A percentile compares a stretch with the other conserved stretches of the same genome.
These are phyloP conservation scores for Cadophora sp. DNA, from an alignment of 2,329 filamentous ascomycete genomes.

Conservation along the genomic window DNA sequence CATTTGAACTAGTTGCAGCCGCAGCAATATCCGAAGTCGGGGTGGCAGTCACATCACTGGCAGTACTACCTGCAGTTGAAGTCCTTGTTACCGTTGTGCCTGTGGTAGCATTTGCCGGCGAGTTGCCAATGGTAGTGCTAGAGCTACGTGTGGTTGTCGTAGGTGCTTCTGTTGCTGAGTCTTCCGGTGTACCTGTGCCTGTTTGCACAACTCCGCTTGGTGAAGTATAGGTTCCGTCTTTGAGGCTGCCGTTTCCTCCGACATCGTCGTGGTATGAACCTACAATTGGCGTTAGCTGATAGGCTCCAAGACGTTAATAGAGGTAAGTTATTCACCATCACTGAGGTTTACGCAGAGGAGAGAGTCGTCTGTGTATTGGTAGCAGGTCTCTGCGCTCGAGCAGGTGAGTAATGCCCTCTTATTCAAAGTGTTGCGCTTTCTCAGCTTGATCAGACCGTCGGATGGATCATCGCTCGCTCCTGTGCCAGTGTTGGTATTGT, in stretches of 20 bases:
- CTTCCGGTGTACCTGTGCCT: slow-evolving; percentile 9
- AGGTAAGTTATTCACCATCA: neutral
- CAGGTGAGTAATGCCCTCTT: neutral
- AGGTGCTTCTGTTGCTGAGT: slow-evolving; percentile 2
- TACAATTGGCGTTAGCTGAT: neutral
- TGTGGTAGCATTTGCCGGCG: neutral
- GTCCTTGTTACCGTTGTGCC: slow-evolving; percentile 1
- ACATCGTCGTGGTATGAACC: slow-evolving; percentile 14
- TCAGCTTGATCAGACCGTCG: slow-evolving; percentile 10
- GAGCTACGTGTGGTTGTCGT: neutral
- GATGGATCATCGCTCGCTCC: neutral
- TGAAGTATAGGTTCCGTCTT: slow-evolving; percentile 16
- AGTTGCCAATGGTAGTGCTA: neutral
- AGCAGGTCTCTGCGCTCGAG: slow-evolving; percentile 11
- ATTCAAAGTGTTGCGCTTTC: slow-evolving; percentile 2
- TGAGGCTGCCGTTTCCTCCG: slow-evolving; percentile 12
- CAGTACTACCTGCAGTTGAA: neutral
- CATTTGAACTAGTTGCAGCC: slow-evolving; percentile 9
- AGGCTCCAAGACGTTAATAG: neutral
- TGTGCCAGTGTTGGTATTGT: neutral
- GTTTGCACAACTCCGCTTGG: slow-evolving; percentile 10
- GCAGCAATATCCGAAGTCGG: neutral
- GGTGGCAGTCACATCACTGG: neutral
- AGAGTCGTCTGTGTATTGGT: slow-evolving; percentile 13
- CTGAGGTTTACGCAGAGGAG: slow-evolving; percentile 7